Evolutionary conservation across 2,329 filamentous ascomycete genomes (phyloP).

Genomic region (Fusarium tupiense): DNA sequence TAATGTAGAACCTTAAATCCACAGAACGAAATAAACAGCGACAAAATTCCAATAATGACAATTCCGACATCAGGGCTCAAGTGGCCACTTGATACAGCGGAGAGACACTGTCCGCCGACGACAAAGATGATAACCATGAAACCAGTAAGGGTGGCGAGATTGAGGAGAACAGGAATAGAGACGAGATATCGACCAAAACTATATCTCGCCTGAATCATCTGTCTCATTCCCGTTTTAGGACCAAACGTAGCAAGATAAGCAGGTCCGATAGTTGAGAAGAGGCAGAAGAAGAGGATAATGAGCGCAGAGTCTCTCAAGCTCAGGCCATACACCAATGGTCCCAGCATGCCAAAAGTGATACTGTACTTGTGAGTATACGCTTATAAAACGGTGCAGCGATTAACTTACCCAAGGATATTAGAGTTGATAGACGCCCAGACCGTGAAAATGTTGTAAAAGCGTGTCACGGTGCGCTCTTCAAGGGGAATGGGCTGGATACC

Average conservation of each 20-base stretch:
- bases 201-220: conserved; percentile 73
- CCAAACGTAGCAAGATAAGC: conserved; percentile 68
- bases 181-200: conserved; percentile 69
- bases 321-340: conserved; percentile 64
- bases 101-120: conserved; percentile 67
- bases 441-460: conserved; percentile 58
- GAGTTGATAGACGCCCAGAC: conserved; percentile 60
- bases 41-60: conserved; percentile 66
- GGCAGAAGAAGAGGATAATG: conserved; percentile 70
- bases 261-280: conserved; percentile 63
- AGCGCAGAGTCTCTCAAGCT: conserved; percentile 65
- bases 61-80: conserved; percentile 67
- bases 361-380: conserved; percentile 44
- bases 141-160: conserved; percentile 70
- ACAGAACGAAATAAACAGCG: conserved; percentile 69
- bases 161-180: conserved; percentile 68
- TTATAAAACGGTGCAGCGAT: neutral
- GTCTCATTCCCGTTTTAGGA: conserved; percentile 70
- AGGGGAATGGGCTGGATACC: conserved; percentile 56
- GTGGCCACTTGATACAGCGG: conserved; percentile 59
- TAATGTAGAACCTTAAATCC: conserved; percentile 67
- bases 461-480: conserved; percentile 52
- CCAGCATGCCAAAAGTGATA: conserved; percentile 72
- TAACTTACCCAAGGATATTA: conserved; percentile 56
- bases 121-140: conserved; percentile 71